phyloP scores from a whole-genome alignment of 2,329 filamentous ascomycete species.

The Xylariaceae sp. region DNA sequence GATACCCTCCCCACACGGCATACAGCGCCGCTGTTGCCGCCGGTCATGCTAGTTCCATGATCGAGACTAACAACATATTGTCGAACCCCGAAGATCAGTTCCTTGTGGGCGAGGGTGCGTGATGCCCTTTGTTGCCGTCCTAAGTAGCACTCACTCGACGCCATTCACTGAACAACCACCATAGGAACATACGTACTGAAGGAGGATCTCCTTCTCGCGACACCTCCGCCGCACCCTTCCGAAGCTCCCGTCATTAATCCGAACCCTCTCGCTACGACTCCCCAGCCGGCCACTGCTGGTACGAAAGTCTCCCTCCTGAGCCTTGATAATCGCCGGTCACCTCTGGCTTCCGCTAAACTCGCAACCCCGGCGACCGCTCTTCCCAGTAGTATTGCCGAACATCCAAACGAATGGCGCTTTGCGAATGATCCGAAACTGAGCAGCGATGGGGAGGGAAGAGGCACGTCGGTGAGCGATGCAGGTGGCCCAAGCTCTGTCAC shows the following conservation, averaged over 20 bases:
- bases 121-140: neutral
- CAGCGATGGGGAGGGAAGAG: conserved; percentile 51
- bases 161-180: conserved; percentile 18
- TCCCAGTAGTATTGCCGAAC: conserved; percentile 54
- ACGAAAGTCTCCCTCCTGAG: conserved; percentile 77
- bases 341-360: conserved; percentile 51
- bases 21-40: conserved; percentile 68
- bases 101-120: conserved; percentile 80
- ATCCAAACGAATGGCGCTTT: conserved; percentile 53
- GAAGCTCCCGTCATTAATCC: conserved; percentile 82
- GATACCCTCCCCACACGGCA: conserved; percentile 70
- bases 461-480: conserved; percentile 49
- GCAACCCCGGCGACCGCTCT: conserved; percentile 45
- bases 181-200: conserved; percentile 82
- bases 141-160: neutral
- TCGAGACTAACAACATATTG: conserved; percentile 91
- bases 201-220: conserved; percentile 88
- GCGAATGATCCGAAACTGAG: conserved; percentile 56
- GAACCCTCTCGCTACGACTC: conserved; percentile 83
- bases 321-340: conserved; percentile 56
- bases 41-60: conserved; percentile 64
- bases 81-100: conserved; percentile 83
- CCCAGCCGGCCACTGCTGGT: conserved; percentile 76
- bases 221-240: conserved; percentile 90
- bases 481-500: conserved; percentile 37